Base-by-base conservation (phyloP, 108 stramenopile species). In the Cyclostephanos invisitatus region DNA sequence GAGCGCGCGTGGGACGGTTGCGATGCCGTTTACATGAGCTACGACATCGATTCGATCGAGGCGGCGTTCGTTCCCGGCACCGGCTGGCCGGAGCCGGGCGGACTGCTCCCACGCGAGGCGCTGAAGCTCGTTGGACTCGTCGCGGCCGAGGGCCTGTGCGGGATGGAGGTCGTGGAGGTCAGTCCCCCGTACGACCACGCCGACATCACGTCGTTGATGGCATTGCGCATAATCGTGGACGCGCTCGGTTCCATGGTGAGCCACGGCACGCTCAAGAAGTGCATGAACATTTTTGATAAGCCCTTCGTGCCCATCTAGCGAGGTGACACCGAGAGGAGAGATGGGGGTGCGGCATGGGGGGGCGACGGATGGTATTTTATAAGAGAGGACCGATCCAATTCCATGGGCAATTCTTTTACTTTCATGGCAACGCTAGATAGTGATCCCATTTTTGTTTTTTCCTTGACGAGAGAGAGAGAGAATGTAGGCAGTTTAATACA, bases 131-230 rank as follows among this genome's bases (percentile, higher is more conserved):
- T 94, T 3, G 91, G 93, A 17, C 70, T 84, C 21, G 83, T 94
- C 22, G 89, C 91, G 51, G 70, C 68, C 59, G 89, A 90, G 71
- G 91, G 91, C 10, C 67, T 94, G 58, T 91, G 91, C 56, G 93
- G 93, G 14, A 92, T 91, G 89, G 93, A 94, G 74, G 84, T 94
- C 12, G 93, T 94, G 28, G 93, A 94, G 73, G 93, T 94, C 37
- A 81, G 78, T 62, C 93, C 93, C 22, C 93, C 91, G 29, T 94
- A 94, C 56, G 93, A 94, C 42, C 89, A 90, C 73, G 89, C 89
- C 25, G 91, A 91, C 60, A 94, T 90, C 47, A 94, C 90, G 0
- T 84, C 87, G 22, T 77, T 92, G 67, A 89, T 89, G 88, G 91
- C 85, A 4, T 75, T 91, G 49, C 88, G 92, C 29, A 88, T 93